A percentile compares a stretch with the other conserved stretches of the same genome.
Evolutionary conservation across 129 eudicot genomes (phyloP).

Genomic region (Flaveria ramosissima): DNA sequence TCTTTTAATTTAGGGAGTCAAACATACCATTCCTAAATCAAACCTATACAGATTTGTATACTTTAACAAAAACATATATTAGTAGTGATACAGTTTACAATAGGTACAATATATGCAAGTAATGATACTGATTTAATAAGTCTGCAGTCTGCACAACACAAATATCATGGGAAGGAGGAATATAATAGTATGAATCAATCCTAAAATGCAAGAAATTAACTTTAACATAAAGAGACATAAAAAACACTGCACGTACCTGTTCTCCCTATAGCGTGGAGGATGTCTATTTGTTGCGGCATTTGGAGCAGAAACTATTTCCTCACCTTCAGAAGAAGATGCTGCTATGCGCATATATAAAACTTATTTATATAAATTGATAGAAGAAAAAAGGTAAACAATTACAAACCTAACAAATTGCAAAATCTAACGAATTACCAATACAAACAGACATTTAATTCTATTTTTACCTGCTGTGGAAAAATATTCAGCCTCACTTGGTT

Average conservation of each 20-base stretch:
- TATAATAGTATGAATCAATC: not conserved
- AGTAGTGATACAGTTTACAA: not conserved
- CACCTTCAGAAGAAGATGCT: conserved; percentile 66
- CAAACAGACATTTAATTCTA: not conserved
- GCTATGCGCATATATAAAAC: conserved; percentile 30
- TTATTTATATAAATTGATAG: not conserved
- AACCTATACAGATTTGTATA: not conserved
- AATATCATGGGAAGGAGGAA: not conserved
- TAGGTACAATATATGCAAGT: not conserved
- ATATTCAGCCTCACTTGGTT: conserved; percentile 45
- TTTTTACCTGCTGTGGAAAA: conserved; percentile 58
- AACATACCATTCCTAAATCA: conserved; percentile 5
- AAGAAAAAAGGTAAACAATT: not conserved
- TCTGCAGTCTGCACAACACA: not conserved
- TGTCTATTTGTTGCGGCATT: conserved; percentile 45
- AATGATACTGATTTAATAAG: not conserved
- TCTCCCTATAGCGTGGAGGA: conserved; percentile 55
- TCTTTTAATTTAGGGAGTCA: not conserved
- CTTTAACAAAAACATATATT: not conserved
- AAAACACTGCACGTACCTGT: conserved; percentile 40
- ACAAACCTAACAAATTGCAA: not conserved
- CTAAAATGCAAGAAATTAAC: not conserved
- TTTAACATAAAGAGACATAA: conserved; percentile 3
- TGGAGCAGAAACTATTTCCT: conserved; percentile 55
- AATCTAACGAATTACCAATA: not conserved